Evolutionary conservation across 495 filamentous ascomycete genomes (phyloP).

Genomic region (Mycothermus thermophilus): DNA sequence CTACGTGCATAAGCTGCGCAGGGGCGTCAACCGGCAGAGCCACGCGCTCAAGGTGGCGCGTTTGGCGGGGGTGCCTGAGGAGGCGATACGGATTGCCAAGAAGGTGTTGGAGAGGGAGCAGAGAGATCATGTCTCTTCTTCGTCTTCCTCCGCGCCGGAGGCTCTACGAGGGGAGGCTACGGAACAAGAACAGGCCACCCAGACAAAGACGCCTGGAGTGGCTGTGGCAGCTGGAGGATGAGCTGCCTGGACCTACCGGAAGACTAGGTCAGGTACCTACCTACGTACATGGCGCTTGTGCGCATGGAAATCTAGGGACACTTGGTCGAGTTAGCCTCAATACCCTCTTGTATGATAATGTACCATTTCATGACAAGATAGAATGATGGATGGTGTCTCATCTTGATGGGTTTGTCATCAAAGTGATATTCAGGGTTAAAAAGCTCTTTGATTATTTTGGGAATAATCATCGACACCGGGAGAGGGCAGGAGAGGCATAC

Average conservation of each 20-base stretch:
- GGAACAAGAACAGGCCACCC: conserved; percentile 2
- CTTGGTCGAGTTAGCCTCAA: conserved; percentile 25
- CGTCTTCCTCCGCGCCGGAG: too few relatives aligned
- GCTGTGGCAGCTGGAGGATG: too few relatives aligned
- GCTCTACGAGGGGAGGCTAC: background rate
- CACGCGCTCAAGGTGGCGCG: conserved; percentile 89
- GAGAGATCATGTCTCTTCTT: too few relatives aligned
- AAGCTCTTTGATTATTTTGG: conserved; percentile 37
- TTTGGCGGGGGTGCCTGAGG: conserved; percentile 60
- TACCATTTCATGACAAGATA: conserved; percentile 7
- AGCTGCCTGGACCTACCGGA: too few relatives aligned
- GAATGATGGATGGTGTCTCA: conserved; percentile 30
- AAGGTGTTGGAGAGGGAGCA: conserved; percentile 27
- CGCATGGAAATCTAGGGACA: too few relatives aligned
- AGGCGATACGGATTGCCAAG: conserved; percentile 43
- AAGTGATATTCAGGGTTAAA: conserved; percentile 40
- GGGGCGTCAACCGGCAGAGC: conserved; percentile 70
- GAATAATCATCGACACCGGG: conserved; percentile 37
- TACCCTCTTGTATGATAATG: conserved; percentile 12
- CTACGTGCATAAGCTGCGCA: conserved; percentile 70
- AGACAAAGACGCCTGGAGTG: too few relatives aligned
- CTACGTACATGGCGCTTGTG: too few relatives aligned
- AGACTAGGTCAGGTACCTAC: too few relatives aligned
- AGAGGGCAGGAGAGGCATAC: background rate
- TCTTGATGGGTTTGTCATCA: conserved; percentile 38